A percentile compares a stretch with the other conserved stretches of the same genome.
Conservation (phyloP, 768 basidiomycete genomes). For the Fomitopsis pulvina region DNA sequence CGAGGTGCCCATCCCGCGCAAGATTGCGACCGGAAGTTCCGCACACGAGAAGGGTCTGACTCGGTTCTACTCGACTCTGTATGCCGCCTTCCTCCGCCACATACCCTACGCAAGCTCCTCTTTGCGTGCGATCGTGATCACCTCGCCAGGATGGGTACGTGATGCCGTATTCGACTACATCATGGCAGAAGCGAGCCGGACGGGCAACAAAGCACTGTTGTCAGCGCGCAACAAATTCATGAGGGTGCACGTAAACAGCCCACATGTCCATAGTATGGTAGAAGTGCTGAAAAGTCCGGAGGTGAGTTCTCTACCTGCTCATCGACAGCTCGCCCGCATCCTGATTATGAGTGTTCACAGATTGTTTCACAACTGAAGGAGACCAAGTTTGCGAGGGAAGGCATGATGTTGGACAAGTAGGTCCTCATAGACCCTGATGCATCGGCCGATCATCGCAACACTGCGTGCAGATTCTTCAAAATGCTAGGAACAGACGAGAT, state of each 20-base stretch:
- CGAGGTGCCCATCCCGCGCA: constrained; percentile 84
- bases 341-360: constrained; percentile 31
- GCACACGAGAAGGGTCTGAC: constrained; percentile 89
- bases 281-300: constrained; percentile 95
- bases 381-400: constrained; percentile 95
- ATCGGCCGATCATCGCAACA: neutral
- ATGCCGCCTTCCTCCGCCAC: constrained; percentile 82
- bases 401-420: constrained; percentile 84
- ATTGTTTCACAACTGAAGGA: constrained; percentile 76
- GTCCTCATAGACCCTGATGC: neutral
- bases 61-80: constrained; percentile 80
- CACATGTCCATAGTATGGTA: constrained; percentile 93
- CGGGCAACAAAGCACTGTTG: constrained; percentile 79
- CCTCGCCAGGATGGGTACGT: constrained; percentile 93
- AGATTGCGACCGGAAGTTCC: constrained; percentile 72
- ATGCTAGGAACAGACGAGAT: constrained; percentile 94
- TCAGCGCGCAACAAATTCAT: constrained; percentile 79
- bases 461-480: constrained; percentile 78
- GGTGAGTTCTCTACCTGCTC: constrained; percentile 35
- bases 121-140: constrained; percentile 89
- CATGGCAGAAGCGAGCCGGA: constrained; percentile 69
- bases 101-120: constrained; percentile 73
- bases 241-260: constrained; percentile 85
- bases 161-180: constrained; percentile 85
- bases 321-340: neutral